Conservation (phyloP, 108 stramenopile genomes). For the Epithemia pelagica region DNA sequence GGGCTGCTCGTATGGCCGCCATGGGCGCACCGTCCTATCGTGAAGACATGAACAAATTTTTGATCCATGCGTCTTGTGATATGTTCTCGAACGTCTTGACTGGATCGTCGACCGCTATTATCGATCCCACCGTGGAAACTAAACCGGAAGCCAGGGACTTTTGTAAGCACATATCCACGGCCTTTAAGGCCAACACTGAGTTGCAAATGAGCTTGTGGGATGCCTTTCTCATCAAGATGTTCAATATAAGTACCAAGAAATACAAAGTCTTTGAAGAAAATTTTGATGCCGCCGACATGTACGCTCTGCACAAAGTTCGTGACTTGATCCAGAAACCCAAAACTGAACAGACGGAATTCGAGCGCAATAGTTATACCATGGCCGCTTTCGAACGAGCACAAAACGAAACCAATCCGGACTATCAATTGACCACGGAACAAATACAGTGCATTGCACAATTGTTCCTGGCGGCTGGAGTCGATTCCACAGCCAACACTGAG, state of each 20-base stretch:
- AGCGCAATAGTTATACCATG: constrained; percentile 18
- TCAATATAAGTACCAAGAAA: constrained; percentile 13
- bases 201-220: neutral
- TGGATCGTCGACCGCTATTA: constrained; percentile 17
- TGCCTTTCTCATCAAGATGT: constrained; percentile 10
- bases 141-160: constrained; percentile 18
- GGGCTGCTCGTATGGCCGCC: constrained; percentile 17
- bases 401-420: too few species aligned
- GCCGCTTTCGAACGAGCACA: constrained; percentile 12
- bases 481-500: too few species aligned
- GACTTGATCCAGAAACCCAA: constrained; percentile 5
- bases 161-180: constrained; percentile 4
- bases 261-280: constrained; percentile 9
- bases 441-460: too few species aligned
- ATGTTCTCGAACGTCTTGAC: constrained; percentile 24
- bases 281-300: constrained; percentile 2
- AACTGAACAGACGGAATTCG: constrained; percentile 17
- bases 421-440: constrained; percentile 12
- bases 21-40: constrained; percentile 13
- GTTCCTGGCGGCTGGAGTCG: too few species aligned
- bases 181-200: neutral
- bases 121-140: constrained; percentile 13
- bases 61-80: constrained; percentile 20
- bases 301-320: constrained; percentile 4
- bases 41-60: constrained; percentile 19